Evolutionary conservation across 768 basidiomycete species (phyloP), one percentile per base, ranked within the genome.

Genomic region (Pseudohyphozyma bogoriensis): DNA sequence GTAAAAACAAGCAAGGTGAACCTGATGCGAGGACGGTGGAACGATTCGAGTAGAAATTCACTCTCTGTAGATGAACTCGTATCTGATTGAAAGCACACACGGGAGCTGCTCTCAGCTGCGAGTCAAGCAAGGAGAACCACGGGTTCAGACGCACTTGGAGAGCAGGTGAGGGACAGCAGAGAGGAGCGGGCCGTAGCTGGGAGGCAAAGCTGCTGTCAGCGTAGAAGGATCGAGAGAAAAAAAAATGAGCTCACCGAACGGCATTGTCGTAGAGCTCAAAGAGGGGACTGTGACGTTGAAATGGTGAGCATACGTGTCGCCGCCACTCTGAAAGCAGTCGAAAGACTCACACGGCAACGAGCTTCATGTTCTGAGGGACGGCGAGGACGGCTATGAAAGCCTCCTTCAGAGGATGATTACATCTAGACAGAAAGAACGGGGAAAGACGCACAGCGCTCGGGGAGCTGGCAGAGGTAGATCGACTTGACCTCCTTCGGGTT

Each of bases 401-500:
- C n/a, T n/a, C n/a, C n/a, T n/a, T n/a, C n/a, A n/a, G n/a, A n/a
- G n/a, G n/a, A n/a, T n/a, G n/a, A n/a, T n/a, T n/a, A n/a, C n/a
- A n/a, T n/a, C n/a, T n/a, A n/a, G n/a, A n/a, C n/a, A n/a, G 24
- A 35, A 22, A 22, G n/a, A 36, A 20, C 22, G 51, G 4, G 20
- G 16, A 56, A 3, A 4, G 16, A 81, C 87, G 70, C 61, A 93
- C 93, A 93, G 62, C 83, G 81, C 72, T 89, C 88, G 3, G 93
- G 95, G 83, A 99, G 87, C 72, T 93, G 87, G 5, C 97, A 87
- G 33, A 96, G 77, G 76, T 88, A 96, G 37, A 95, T 79, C 71
- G 92, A 93, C 77, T 96, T 97, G 78, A 89, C 87, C 72, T 99
- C 93, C 76, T 99, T 99, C 12, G 93, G 95, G 72, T 92, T 90